Conservation (phyloP, 2,329 filamentous ascomycete species). For the Cladophialophora exuberans region DNA sequence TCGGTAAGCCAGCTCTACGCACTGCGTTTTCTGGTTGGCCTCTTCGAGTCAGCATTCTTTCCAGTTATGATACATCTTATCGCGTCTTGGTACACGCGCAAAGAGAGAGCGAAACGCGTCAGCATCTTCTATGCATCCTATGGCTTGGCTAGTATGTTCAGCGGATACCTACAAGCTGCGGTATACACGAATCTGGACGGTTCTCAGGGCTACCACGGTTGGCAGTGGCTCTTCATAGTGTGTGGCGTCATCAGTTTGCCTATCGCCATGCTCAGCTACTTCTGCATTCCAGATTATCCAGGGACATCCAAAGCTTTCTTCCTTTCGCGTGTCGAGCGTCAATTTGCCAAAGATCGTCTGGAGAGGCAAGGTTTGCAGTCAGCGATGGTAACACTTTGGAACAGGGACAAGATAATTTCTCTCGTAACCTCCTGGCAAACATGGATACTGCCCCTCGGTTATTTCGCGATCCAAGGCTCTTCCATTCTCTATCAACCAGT, state of each 20-base stretch:
- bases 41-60: no score
- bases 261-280: constrained; percentile 48
- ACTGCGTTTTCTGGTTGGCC: constrained; percentile 19
- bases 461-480: no score
- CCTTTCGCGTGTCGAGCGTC: no score
- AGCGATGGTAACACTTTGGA: no score
- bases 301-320: no score
- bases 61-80: constrained; percentile 1
- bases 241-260: constrained; percentile 48
- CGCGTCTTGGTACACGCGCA: constrained; percentile 31
- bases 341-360: no score
- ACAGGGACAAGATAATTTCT: no score
- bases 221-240: constrained; percentile 45
- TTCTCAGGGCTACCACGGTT: constrained; percentile 51
- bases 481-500: no score
- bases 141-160: constrained; percentile 53
- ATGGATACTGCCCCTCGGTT: no score
- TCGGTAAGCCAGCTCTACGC: no score
- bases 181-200: constrained; percentile 58
- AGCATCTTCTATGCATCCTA: constrained; percentile 45
- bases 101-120: constrained; percentile 43
- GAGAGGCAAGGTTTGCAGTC: no score
- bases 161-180: constrained; percentile 60
- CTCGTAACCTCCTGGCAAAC: no score
- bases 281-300: constrained; percentile 48